Evolutionary conservation across 2,329 filamentous ascomycete species (phyloP).

Genomic region (Aspergillus aculeatus): DNA sequence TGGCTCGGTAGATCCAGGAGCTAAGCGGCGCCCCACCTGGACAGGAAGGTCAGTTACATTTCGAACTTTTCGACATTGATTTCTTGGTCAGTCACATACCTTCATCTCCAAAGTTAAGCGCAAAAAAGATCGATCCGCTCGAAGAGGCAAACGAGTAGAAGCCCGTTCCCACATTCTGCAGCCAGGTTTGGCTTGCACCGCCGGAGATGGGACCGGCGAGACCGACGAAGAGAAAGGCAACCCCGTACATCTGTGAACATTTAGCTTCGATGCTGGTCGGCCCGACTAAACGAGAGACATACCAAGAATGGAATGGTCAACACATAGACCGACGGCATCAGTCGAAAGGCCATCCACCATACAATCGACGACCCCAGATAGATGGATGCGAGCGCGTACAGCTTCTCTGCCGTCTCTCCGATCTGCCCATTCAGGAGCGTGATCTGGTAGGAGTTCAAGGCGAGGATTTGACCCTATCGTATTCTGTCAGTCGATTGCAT

Average conservation of each 20-base stretch:
- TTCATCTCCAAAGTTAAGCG: constrained; percentile 65
- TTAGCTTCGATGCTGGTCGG: background rate
- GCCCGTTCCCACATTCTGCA: constrained; percentile 60
- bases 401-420: constrained; percentile 56
- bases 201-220: constrained; percentile 53
- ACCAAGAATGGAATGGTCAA: constrained; percentile 58
- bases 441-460: constrained; percentile 65
- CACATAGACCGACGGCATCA: constrained; percentile 52
- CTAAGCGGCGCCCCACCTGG: constrained; percentile 4
- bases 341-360: constrained; percentile 63
- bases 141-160: constrained; percentile 62
- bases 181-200: constrained; percentile 45
- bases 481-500: background rate
- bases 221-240: constrained; percentile 62
- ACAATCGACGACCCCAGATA: constrained; percentile 57
- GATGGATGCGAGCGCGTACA: constrained; percentile 60
- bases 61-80: constrained; percentile 47
- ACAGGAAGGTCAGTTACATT: constrained; percentile 59
- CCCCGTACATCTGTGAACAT: constrained; percentile 46
- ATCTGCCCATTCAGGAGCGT: constrained; percentile 64
- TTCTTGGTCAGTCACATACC: constrained; percentile 29
- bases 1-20: constrained; percentile 5
- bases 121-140: constrained; percentile 63
- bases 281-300: constrained; percentile 36
- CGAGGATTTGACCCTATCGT: constrained; percentile 58